Conservation (phyloP, 2,329 filamentous ascomycete genomes). For the Cladophialophora psammophila region DNA sequence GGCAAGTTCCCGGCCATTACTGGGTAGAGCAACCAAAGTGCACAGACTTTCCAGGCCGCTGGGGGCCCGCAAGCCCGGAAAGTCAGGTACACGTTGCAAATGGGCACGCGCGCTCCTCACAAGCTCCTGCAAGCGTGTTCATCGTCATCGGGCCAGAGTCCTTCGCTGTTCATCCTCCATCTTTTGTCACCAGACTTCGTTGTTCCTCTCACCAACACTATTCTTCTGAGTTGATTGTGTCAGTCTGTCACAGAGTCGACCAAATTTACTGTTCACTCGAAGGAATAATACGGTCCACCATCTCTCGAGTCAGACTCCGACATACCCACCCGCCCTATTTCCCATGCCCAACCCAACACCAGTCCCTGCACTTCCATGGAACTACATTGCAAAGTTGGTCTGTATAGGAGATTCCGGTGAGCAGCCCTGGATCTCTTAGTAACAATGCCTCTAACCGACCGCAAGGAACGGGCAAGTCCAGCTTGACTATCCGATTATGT, state of each 20-base stretch:
- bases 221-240: background rate
- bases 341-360: conserved; percentile 39
- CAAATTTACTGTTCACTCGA: background rate
- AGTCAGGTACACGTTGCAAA: conserved; percentile 12
- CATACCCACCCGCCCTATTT: background rate
- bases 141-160: conserved; percentile 13
- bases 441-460: conserved; percentile 12
- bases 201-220: conserved; percentile 6
- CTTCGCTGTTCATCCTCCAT: conserved; percentile 10
- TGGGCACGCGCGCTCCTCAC: conserved; percentile 17
- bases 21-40: conserved; percentile 3
- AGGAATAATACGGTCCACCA: background rate
- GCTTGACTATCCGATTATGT: conserved; percentile 90
- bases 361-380: conserved; percentile 72
- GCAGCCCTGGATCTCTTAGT: background rate
- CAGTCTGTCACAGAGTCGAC: background rate
- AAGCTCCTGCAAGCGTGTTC: conserved; percentile 16
- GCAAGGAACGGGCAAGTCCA: conserved; percentile 76
- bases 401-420: conserved; percentile 94
- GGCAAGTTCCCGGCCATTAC: conserved; percentile 15
- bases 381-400: conserved; percentile 98
- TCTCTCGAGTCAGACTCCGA: background rate
- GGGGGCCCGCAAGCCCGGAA: conserved; percentile 4
- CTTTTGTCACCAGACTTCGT: conserved; percentile 22
- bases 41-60: conserved; percentile 14